These are phyloP conservation scores for Balakata baccata DNA, from an alignment of 345 rosid genomes.

Conservation along the genomic window DNA sequence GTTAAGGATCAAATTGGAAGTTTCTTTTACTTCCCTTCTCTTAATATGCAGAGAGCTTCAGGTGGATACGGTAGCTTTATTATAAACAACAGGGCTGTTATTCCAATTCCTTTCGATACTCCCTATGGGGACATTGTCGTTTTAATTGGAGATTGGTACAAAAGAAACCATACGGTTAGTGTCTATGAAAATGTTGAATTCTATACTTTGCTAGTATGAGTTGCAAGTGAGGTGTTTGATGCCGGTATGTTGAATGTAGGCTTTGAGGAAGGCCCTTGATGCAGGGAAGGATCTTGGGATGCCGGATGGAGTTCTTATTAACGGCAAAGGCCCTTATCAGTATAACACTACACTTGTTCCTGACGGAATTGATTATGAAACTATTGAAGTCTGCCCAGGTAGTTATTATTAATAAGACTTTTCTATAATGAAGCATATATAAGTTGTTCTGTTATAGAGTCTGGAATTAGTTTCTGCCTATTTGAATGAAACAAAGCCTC, in stretches of 20 bases:
- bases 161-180: constrained; percentile 87
- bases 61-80: constrained; percentile 91
- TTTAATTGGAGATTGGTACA: constrained; percentile 94
- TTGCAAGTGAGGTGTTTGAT: background rate
- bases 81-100: constrained; percentile 68
- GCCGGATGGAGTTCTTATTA: constrained; percentile 95
- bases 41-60: constrained; percentile 83
- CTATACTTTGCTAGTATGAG: background rate
- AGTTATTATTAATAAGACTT: constrained; percentile 20
- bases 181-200: background rate
- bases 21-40: constrained; percentile 96
- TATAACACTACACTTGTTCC: constrained; percentile 85
- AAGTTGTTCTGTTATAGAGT: background rate
- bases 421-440: background rate
- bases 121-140: constrained; percentile 80
- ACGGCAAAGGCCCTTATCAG: constrained; percentile 94
- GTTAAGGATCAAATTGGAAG: constrained; percentile 98
- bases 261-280: constrained; percentile 86
- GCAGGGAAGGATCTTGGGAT: constrained; percentile 88
- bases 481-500: background rate
- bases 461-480: background rate
- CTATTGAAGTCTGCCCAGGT: constrained; percentile 90
- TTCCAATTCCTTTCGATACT: constrained; percentile 75
- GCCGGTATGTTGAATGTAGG: constrained; percentile 39
- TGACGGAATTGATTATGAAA: constrained; percentile 67